These are phyloP conservation scores for Udeniomyces megalosporus DNA, from an alignment of 768 basidiomycete species.

Conservation along the genomic window DNA sequence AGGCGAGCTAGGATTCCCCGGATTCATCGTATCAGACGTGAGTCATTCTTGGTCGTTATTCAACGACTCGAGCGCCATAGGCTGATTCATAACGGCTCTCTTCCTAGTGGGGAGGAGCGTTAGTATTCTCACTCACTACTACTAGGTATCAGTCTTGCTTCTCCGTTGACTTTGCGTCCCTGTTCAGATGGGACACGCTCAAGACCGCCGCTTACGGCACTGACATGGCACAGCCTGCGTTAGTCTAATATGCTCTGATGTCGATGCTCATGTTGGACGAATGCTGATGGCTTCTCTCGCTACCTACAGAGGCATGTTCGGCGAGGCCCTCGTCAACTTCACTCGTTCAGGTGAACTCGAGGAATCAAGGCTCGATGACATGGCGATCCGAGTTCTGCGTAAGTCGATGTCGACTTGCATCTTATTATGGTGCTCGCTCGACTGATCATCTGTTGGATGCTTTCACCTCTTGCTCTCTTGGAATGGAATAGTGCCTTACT, in stretches of 20 bases:
- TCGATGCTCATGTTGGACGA: too few species aligned
- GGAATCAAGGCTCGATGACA: too few species aligned
- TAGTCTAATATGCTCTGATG: too few species aligned
- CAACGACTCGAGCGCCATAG: too few species aligned
- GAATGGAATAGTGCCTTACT: slow-evolving; percentile 23
- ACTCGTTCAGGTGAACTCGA: too few species aligned
- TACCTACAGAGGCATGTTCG: too few species aligned
- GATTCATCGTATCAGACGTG: slow-evolving; percentile 3
- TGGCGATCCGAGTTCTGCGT: not conserved
- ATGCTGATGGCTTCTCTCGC: too few species aligned
- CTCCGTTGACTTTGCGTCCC: not conserved
- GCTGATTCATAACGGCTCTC: not conserved
- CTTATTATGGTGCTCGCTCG: not conserved
- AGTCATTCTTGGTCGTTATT: too few species aligned
- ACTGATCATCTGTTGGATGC: not conserved
- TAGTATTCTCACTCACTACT: not conserved
- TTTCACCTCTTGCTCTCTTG: slow-evolving; percentile 40
- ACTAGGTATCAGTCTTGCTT: not conserved
- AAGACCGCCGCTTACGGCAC: too few species aligned
- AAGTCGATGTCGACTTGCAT: not conserved
- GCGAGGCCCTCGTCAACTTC: too few species aligned
- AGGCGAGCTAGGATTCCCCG: slow-evolving; percentile 20
- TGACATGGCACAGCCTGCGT: too few species aligned
- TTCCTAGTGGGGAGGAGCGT: not conserved
- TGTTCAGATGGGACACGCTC: not conserved